Evolutionary conservation across 352 stramenopile genomes (phyloP).

Genomic region (Phytophthora idaei): DNA sequence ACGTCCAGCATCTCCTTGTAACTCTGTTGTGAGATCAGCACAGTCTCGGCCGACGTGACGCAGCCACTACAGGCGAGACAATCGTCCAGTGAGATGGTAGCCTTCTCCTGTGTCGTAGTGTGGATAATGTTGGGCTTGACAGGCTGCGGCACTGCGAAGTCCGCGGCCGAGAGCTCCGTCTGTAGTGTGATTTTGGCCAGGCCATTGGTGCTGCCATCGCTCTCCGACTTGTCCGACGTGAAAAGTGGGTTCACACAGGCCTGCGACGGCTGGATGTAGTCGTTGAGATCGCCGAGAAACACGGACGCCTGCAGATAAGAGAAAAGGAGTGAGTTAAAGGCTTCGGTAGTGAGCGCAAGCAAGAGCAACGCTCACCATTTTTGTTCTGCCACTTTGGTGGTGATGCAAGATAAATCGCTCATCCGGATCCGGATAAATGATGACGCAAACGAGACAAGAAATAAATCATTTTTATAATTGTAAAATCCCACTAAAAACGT

Average conservation of each 20-base stretch:
- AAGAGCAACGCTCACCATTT: constrained; percentile 25
- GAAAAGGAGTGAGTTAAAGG: not conserved
- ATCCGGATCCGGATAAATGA: constrained; percentile 3
- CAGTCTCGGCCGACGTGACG: constrained; percentile 98
- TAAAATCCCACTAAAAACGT: not conserved
- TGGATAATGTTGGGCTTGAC: constrained; percentile 82
- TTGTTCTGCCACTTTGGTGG: constrained; percentile 4
- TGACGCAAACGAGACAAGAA: not conserved
- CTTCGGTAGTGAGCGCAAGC: not conserved
- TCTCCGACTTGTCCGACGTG: constrained; percentile 41
- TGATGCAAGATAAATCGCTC: not conserved
- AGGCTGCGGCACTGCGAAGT: constrained; percentile 51
- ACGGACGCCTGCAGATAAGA: constrained; percentile 74
- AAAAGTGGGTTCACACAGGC: constrained; percentile 95
- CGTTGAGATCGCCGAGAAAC: constrained; percentile 93
- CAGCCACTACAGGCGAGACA: constrained; percentile 97
- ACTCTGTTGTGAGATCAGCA: constrained; percentile 97
- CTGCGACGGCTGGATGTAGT: constrained; percentile 95
- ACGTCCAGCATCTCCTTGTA: constrained; percentile 87
- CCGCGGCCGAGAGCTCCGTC: constrained; percentile 66
- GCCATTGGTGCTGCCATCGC: constrained; percentile 25
- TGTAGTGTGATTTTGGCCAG: constrained; percentile 80
- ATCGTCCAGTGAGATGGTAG: constrained; percentile 95
- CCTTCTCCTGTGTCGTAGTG: constrained; percentile 78
- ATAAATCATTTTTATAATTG: not conserved